Percentiles rank a stretch among this genome's conserved stretches.
These are phyloP conservation scores for Davidsoniella neocaledoniae DNA, from an alignment of 2,329 filamentous ascomycete species.

Conservation along the genomic window DNA sequence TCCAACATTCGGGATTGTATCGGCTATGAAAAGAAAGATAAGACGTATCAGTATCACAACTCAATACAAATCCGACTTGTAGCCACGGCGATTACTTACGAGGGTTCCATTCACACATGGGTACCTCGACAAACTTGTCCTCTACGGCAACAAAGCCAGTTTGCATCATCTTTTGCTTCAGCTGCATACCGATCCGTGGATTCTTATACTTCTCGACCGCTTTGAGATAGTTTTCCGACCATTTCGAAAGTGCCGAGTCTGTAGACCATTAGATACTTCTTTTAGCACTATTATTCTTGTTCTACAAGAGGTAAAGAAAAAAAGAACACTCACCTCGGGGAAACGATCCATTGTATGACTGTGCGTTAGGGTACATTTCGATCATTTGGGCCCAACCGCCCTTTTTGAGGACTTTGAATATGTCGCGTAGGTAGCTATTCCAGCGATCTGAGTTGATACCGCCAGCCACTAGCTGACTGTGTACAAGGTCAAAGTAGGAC, in stretches of 20 bases:
- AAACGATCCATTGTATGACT: conserved; percentile 71
- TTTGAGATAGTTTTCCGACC: conserved; percentile 49
- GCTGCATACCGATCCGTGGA: conserved; percentile 42
- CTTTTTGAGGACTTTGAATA: conserved; percentile 52
- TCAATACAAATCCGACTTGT: background rate
- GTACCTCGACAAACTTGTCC: conserved; percentile 45
- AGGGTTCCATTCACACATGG: conserved; percentile 52
- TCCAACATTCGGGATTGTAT: conserved; percentile 19
- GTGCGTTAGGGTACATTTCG: conserved; percentile 73
- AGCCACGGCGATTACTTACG: conserved; percentile 27
- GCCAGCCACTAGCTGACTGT: conserved; percentile 55
- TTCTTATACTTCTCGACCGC: conserved; percentile 49
- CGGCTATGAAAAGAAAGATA: background rate
- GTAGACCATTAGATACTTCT: background rate
- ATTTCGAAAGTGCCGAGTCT: conserved; percentile 49
- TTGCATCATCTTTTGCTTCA: conserved; percentile 39
- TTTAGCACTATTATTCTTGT: background rate
- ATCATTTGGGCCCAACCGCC: conserved; percentile 79
- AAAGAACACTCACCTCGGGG: conserved; percentile 33
- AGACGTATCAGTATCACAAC: background rate
- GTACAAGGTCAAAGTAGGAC: conserved; percentile 55
- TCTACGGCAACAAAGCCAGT: conserved; percentile 56
- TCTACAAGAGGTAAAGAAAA: background rate
- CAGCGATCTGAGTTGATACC: conserved; percentile 61
- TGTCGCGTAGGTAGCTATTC: conserved; percentile 59